Conservation (phyloP, 495 filamentous ascomycete genomes). For the Hypomontagnella monticulosa region DNA sequence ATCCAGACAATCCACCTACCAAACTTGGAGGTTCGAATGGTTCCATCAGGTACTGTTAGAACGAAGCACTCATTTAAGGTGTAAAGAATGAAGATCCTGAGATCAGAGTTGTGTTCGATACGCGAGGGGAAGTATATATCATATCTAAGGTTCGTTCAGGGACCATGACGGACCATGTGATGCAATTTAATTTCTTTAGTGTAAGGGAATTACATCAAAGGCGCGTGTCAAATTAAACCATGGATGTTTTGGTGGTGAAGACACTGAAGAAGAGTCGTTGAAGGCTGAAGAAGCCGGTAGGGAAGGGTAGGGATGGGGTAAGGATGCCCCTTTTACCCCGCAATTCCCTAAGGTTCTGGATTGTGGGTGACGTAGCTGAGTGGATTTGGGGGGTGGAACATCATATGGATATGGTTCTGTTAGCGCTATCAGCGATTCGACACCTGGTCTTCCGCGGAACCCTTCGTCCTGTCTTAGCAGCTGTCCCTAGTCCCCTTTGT, state of each 20-base stretch:
- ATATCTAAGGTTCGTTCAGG: conserved; percentile 6
- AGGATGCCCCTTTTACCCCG: conserved; percentile 39
- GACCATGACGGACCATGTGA: conserved; percentile 18
- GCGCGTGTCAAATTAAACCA: conserved; percentile 18
- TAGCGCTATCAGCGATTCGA: conserved; percentile 23
- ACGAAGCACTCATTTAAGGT: background rate
- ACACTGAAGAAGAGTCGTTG: background rate
- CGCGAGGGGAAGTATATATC: conserved; percentile 4
- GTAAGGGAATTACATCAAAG: conserved; percentile 30
- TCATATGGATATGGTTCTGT: too few relatives aligned
- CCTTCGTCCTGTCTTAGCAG: conserved; percentile 14
- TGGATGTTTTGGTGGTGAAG: background rate
- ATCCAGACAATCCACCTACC: too few relatives aligned
- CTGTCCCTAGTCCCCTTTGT: conserved; percentile 13
- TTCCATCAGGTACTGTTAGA: too few relatives aligned
- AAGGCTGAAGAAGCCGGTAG: conserved; percentile 21
- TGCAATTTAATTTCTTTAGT: conserved; percentile 9
- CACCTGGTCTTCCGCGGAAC: background rate
- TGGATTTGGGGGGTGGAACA: conserved; percentile 8
- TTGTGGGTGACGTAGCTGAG: conserved; percentile 35
- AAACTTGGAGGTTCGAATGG: too few relatives aligned
- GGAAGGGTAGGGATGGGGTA: too few relatives aligned
- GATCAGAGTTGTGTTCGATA: conserved; percentile 5
- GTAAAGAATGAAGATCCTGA: background rate
- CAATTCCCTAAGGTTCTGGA: conserved; percentile 34